Evolutionary conservation across 768 basidiomycete genomes (phyloP).

Genomic region (Cantharellus cinnabarinus): DNA sequence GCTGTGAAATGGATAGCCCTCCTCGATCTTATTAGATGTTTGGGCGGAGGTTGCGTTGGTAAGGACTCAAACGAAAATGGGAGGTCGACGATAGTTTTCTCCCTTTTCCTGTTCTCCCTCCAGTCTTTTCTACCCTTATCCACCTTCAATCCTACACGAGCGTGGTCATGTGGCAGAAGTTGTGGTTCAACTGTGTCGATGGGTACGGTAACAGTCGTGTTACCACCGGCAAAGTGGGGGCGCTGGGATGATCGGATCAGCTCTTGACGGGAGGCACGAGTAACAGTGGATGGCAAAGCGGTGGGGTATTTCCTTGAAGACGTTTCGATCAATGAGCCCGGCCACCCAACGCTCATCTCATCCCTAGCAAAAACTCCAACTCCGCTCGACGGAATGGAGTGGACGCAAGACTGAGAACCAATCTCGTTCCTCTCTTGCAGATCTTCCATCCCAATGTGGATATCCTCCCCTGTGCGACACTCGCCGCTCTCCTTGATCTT

Average conservation of each 20-base stretch:
- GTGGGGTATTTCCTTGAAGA: not conserved
- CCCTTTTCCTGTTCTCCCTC: too few relatives aligned
- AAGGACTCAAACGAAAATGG: not conserved
- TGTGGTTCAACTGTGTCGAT: not conserved
- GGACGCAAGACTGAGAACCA: too few relatives aligned
- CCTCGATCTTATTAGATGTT: not conserved
- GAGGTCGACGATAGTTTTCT: not conserved
- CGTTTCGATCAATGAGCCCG: too few relatives aligned
- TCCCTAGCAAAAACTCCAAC: too few relatives aligned
- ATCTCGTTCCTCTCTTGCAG: too few relatives aligned
- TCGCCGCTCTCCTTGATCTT: too few relatives aligned
- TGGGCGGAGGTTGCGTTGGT: not conserved
- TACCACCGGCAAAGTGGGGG: too few relatives aligned
- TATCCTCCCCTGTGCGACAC: too few relatives aligned
- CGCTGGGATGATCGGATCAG: not conserved
- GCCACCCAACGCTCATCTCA: too few relatives aligned
- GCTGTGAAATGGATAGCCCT: not conserved
- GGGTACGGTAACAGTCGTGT: not conserved
- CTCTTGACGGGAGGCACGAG: not conserved
- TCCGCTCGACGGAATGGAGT: too few relatives aligned
- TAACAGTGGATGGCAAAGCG: not conserved
- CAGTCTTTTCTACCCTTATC: too few relatives aligned
- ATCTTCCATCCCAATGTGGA: too few relatives aligned
- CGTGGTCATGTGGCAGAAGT: not conserved
- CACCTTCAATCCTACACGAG: not conserved